phyloP scores from a whole-genome alignment of 345 rosid species.

The Diplotaxis tenuifolia region DNA sequence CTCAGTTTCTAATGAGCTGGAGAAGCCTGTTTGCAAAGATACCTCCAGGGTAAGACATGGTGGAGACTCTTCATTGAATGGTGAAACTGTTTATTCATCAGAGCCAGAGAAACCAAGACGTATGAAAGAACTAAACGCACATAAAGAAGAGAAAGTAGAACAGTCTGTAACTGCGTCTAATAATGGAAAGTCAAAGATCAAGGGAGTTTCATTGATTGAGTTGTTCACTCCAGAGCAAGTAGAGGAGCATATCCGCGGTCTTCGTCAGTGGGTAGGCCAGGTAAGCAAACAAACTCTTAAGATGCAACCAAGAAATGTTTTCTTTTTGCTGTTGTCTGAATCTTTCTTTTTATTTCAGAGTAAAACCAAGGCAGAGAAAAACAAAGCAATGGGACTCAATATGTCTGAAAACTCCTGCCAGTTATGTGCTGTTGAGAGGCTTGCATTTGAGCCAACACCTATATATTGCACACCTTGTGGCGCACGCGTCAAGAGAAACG shows the following conservation, averaged over 20 bases:
- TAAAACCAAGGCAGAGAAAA: conserved; percentile 93
- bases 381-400: conserved; percentile 91
- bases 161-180: conserved; percentile 48
- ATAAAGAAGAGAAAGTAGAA: conserved; percentile 55
- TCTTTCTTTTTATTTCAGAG: conserved; percentile 49
- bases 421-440: conserved; percentile 98
- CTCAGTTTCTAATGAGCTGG: conserved; percentile 42
- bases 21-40: conserved; percentile 52
- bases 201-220: conserved; percentile 90
- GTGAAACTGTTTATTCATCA: conserved; percentile 35
- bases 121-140: conserved; percentile 47
- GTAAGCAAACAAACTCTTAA: conserved; percentile 37
- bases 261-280: conserved; percentile 99
- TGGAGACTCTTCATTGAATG: conserved; percentile 39
- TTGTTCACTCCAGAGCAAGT: conserved; percentile 97
- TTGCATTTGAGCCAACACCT: conserved; percentile 98
- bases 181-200: conserved; percentile 89
- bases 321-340: conserved; percentile 4
- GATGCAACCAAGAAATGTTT: conserved; percentile 11
- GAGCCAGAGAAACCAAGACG: conserved; percentile 47
- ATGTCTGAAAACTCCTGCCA: conserved; percentile 99
- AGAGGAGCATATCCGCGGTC: conserved; percentile 83
- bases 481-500: conserved; percentile 94
- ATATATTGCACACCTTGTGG: conserved; percentile 94
- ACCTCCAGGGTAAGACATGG: conserved; percentile 42